These are phyloP conservation scores for Malus orientalis DNA, from an alignment of 306 rosid genomes.

Conservation along the genomic window DNA sequence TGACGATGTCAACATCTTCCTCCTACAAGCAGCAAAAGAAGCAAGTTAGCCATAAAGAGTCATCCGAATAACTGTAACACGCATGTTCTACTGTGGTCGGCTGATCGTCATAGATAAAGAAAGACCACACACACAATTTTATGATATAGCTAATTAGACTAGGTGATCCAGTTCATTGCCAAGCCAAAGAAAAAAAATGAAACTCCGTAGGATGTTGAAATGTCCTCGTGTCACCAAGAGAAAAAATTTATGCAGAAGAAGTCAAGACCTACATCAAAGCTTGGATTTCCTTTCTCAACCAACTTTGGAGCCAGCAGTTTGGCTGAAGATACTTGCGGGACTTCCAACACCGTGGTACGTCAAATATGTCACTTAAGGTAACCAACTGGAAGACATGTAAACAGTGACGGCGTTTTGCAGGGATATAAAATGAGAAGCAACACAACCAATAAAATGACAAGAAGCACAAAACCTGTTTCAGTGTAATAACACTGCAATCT, in stretches of 20 bases:
- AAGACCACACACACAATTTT: neutral
- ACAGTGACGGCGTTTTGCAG: slow-evolving; percentile 2
- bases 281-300: slow-evolving; percentile 90
- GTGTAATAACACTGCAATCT: slow-evolving; percentile 89
- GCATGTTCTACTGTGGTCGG: neutral
- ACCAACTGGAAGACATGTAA: neutral
- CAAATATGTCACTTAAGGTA: slow-evolving; percentile 49
- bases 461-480: slow-evolving; percentile 53
- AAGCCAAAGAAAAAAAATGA: neutral
- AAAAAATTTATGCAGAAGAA: neutral
- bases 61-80: neutral
- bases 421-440: neutral
- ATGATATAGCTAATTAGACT: neutral
- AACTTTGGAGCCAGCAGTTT: slow-evolving; percentile 62
- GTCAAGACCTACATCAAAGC: slow-evolving; percentile 61
- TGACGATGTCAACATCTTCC: slow-evolving; percentile 73
- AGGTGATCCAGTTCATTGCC: neutral
- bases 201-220: neutral
- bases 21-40: slow-evolving; percentile 42
- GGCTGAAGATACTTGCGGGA: slow-evolving; percentile 51
- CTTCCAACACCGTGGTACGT: slow-evolving; percentile 53
- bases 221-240: neutral
- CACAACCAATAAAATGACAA: slow-evolving; percentile 6
- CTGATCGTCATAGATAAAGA: neutral
- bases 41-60: slow-evolving; percentile 9